These are phyloP conservation scores for Pichia sp. DNA, from an alignment of 1,139 yeast genomes.

Conservation along the genomic window DNA sequence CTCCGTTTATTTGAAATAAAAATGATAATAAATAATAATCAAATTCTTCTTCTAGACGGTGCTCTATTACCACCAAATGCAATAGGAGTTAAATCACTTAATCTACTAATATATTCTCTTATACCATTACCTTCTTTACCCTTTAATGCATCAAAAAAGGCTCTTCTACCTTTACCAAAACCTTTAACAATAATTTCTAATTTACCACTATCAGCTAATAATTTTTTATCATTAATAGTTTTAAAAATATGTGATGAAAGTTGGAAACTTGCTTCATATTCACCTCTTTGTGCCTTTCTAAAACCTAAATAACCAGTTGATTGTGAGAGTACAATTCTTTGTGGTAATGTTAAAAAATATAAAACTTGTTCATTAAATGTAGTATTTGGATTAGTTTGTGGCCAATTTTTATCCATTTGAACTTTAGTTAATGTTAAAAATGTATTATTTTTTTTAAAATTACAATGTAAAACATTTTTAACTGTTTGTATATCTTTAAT, in stretches of 20 bases:
- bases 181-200: conserved; percentile 72
- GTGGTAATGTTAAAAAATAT: conserved; percentile 74
- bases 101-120: conserved; percentile 56
- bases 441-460: conserved; percentile 78
- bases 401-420: conserved; percentile 56
- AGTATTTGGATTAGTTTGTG: conserved; percentile 49
- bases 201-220: conserved; percentile 31
- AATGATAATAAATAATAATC: not conserved
- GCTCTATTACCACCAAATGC: conserved; percentile 91
- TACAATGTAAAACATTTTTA: conserved; percentile 69
- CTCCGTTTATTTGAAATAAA: too few relatives aligned
- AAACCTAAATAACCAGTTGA: conserved; percentile 73
- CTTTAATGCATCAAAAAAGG: conserved; percentile 74
- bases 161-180: conserved; percentile 86
- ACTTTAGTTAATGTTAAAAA: conserved; percentile 70
- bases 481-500: conserved; percentile 29
- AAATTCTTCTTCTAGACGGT: conserved; percentile 75
- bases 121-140: conserved; percentile 82
- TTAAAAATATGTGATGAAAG: conserved; percentile 70
- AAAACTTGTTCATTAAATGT: conserved; percentile 70
- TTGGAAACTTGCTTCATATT: conserved; percentile 92
- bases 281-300: conserved; percentile 76
- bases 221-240: conserved; percentile 36
- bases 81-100: conserved; percentile 73
- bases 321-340: conserved; percentile 60